Evolutionary conservation across 2,329 filamentous ascomycete species (phyloP).

Genomic region (Calonectria leucothoes): DNA sequence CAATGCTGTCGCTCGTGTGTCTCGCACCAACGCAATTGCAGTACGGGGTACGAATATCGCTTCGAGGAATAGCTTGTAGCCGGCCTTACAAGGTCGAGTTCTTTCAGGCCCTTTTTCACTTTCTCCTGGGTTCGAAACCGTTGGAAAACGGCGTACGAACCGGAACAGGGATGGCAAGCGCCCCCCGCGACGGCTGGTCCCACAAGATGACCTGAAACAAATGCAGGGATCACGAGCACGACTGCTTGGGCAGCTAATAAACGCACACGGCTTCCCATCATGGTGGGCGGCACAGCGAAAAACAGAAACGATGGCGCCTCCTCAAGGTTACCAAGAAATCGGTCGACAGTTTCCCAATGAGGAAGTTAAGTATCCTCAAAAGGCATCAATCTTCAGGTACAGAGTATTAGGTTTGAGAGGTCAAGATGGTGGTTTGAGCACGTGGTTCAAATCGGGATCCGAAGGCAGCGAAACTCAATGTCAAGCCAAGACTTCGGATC

Average conservation of each 20-base stretch:
- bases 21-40: not conserved
- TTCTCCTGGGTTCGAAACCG: constrained; percentile 16
- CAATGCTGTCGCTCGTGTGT: not conserved
- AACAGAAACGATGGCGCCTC: constrained; percentile 12
- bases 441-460: not conserved
- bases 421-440: not conserved
- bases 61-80: constrained; percentile 1
- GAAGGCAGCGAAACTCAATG: not conserved
- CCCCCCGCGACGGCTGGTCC: constrained; percentile 34
- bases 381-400: not conserved
- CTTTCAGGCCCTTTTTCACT: not conserved
- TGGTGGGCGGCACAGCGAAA: constrained; percentile 20
- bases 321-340: not conserved
- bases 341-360: constrained; percentile 4
- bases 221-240: constrained; percentile 34
- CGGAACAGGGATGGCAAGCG: constrained; percentile 30
- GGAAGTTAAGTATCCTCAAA: not conserved
- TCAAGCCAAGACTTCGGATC: not conserved
- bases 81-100: not conserved
- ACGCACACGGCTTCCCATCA: constrained; percentile 17
- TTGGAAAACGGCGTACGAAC: constrained; percentile 26
- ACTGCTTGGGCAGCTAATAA: constrained; percentile 32
- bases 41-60: not conserved
- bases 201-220: constrained; percentile 43
- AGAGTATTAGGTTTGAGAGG: not conserved